These are phyloP conservation scores for Tetrastigma voinierianum DNA, from an alignment of 164 flowering plant species.

Conservation along the genomic window DNA sequence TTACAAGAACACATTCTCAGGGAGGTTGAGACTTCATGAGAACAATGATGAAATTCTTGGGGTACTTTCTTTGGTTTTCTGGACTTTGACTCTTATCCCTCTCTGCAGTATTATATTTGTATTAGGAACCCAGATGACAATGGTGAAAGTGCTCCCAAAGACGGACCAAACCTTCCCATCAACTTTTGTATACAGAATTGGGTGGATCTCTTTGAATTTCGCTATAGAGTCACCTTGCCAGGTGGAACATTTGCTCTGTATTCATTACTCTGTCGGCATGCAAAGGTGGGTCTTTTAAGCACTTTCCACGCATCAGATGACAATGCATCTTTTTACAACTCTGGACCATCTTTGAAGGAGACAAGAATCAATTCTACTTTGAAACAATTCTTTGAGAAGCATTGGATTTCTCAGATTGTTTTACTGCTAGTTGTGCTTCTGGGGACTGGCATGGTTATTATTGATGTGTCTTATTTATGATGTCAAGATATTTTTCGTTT, in stretches of 20 bases:
- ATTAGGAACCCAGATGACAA: conserved; percentile 26
- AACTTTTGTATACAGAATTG: not conserved
- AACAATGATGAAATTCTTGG: conserved; percentile 29
- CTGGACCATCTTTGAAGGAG: conserved; percentile 21
- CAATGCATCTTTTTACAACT: conserved; percentile 21
- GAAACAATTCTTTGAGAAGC: conserved; percentile 45
- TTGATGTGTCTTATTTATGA: conserved; percentile 54
- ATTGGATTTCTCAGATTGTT: conserved; percentile 29
- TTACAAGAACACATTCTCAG: conserved; percentile 25
- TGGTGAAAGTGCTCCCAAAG: conserved; percentile 23
- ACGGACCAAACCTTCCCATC: not conserved
- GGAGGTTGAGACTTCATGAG: conserved; percentile 15
- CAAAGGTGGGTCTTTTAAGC: conserved; percentile 38
- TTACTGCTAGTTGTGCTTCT: conserved; percentile 48
- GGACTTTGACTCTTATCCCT: conserved; percentile 32
- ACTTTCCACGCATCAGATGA: conserved; percentile 25
- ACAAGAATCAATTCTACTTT: conserved; percentile 28
- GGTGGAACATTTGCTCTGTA: conserved; percentile 77
- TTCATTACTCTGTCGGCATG: conserved; percentile 48
- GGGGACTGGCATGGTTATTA: conserved; percentile 62
- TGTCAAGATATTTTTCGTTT: conserved; percentile 48
- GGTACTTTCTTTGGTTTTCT: conserved; percentile 32
- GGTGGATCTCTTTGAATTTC: not conserved
- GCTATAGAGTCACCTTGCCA: conserved; percentile 12
- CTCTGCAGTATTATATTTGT: conserved; percentile 24